phyloP scores from a whole-genome alignment of 257 asterid genomes.

The Haberlea rhodopensis region DNA sequence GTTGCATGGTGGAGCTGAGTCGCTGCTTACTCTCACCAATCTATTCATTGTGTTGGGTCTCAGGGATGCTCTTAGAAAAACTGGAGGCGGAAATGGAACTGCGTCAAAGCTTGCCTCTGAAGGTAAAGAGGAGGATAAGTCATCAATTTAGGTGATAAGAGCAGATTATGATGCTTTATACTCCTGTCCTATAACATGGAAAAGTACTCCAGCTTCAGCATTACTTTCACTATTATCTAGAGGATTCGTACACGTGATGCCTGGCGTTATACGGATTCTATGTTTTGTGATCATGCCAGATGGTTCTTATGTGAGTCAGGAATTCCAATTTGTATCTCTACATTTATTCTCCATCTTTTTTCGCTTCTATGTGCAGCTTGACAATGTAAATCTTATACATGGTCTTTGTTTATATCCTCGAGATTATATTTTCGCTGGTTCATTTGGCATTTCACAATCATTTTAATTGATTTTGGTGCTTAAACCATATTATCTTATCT shows the following conservation, averaged over 20 bases:
- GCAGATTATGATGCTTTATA: constrained; percentile 11
- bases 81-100: constrained; percentile 33
- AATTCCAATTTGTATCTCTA: constrained; percentile 1
- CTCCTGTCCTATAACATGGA: neutral
- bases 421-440: neutral
- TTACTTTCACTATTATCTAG: constrained; percentile 21
- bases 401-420: constrained; percentile 9
- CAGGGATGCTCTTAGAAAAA: constrained; percentile 61
- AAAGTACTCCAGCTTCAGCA: constrained; percentile 3
- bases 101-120: constrained; percentile 32
- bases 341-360: constrained; percentile 17
- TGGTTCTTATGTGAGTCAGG: neutral
- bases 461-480: neutral
- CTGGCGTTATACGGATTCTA: constrained; percentile 13
- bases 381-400: constrained; percentile 2
- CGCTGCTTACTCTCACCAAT: constrained; percentile 84
- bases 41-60: constrained; percentile 89
- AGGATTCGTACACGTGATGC: constrained; percentile 8
- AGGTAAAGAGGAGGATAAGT: constrained; percentile 44
- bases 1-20: constrained; percentile 98
- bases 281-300: neutral
- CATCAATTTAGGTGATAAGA: constrained; percentile 42
- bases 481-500: constrained; percentile 1
- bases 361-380: constrained; percentile 21
- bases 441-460: neutral